These are phyloP conservation scores for Begonia loranthoides DNA, from an alignment of 306 rosid genomes.

Conservation along the genomic window DNA sequence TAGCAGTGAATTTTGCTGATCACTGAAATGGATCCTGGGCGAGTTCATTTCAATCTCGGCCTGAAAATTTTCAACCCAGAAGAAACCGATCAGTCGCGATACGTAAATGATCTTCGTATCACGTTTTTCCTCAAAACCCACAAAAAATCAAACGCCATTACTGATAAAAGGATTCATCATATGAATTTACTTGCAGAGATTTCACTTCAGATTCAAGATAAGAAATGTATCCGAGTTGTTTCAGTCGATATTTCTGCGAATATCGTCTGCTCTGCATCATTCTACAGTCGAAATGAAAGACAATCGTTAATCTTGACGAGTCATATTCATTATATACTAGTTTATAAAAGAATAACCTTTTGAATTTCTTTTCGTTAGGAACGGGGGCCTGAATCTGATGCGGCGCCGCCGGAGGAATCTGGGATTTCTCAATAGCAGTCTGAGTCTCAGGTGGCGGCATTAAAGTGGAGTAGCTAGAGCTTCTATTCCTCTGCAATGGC, in stretches of 20 bases:
- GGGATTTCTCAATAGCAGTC: too few relatives aligned
- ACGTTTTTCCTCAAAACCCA: too few relatives aligned
- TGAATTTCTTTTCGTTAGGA: too few relatives aligned
- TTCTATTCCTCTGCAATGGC: too few relatives aligned
- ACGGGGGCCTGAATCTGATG: too few relatives aligned
- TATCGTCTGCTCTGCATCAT: conserved; percentile 15
- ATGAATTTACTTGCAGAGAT: conserved; percentile 10
- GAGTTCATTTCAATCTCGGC: conserved; percentile 9
- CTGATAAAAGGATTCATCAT: too few relatives aligned
- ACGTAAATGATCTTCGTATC: too few relatives aligned
- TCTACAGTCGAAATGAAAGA: not conserved
- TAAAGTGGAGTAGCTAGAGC: too few relatives aligned
- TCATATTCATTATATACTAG: not conserved
- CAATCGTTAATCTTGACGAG: not conserved
- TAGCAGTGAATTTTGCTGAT: conserved; percentile 8
- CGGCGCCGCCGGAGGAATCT: too few relatives aligned
- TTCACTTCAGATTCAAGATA: conserved; percentile 13
- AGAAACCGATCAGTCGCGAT: not conserved
- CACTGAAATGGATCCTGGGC: conserved; percentile 7
- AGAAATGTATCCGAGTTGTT: conserved; percentile 5
- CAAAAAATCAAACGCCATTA: too few relatives aligned
- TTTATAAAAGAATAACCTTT: not conserved
- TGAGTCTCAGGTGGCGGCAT: too few relatives aligned
- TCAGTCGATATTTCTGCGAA: conserved; percentile 16
- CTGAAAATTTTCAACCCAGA: conserved; percentile 5